A percentile compares a stretch with the other conserved stretches of the same genome.
Conservation (phyloP, 495 filamentous ascomycete species). For the Talaromyces liani region DNA sequence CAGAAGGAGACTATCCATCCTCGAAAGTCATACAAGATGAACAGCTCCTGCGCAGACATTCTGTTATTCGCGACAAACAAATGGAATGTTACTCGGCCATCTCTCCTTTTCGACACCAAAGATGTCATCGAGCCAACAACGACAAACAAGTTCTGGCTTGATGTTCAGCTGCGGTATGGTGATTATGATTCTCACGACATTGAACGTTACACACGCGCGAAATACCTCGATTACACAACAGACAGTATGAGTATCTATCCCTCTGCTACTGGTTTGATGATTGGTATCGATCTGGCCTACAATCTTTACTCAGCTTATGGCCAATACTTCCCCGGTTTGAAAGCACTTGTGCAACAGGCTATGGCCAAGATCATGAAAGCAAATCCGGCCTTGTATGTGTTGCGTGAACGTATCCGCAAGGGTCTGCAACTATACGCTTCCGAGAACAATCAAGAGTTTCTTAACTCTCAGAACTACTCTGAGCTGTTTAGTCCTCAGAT, state of each 20-base stretch:
- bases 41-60: constrained; percentile 98
- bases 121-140: constrained; percentile 92
- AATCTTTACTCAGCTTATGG: constrained; percentile 98
- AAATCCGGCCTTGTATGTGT: constrained; percentile 92
- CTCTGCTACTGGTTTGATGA: constrained; percentile 96
- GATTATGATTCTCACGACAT: constrained; percentile 99
- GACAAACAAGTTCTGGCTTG: constrained; percentile 99
- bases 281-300: constrained; percentile 95
- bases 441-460: constrained; percentile 98
- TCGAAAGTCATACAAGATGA: constrained; percentile 99
- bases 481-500: constrained; percentile 99
- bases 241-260: constrained; percentile 99
- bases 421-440: constrained; percentile 97
- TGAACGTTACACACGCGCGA: constrained; percentile 93
- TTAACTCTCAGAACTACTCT: constrained; percentile 99
- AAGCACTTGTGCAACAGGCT: constrained; percentile 92
- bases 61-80: constrained; percentile 97
- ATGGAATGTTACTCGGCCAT: constrained; percentile 95
- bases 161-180: constrained; percentile 95
- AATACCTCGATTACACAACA: constrained; percentile 98
- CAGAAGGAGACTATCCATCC: constrained; percentile 99
- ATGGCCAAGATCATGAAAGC: constrained; percentile 99
- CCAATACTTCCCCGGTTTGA: constrained; percentile 97
- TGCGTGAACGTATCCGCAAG: constrained; percentile 97
- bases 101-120: constrained; percentile 91